A percentile compares a stretch with the other conserved stretches of the same genome.
Conservation (phyloP, 75 land plant genomes). For the Adiantum capillusveneris region DNA sequence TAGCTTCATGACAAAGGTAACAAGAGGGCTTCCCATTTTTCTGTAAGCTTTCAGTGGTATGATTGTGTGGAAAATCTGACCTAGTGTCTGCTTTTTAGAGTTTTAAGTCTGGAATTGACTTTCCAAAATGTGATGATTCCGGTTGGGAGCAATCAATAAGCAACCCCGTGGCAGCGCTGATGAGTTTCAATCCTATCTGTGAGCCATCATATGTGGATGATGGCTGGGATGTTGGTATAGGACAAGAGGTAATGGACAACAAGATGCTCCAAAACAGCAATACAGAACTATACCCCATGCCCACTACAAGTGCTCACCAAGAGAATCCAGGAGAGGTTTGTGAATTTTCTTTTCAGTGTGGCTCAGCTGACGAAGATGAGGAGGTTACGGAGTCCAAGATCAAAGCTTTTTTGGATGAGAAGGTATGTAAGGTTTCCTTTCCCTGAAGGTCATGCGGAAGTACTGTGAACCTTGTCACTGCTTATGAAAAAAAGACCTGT, state of each 20-base stretch:
- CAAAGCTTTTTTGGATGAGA: constrained; percentile 83
- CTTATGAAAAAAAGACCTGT: no score
- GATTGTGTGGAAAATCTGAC: no score
- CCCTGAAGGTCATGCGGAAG: not conserved
- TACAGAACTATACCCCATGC: no score
- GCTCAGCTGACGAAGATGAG: constrained; percentile 68
- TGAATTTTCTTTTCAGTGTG: constrained; percentile 43
- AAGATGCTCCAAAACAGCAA: not conserved
- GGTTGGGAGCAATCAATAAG: constrained; percentile 7
- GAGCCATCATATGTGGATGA: constrained; percentile 55
- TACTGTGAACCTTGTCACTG: not conserved
- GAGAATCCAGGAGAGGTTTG: constrained; percentile 19
- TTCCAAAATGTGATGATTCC: not conserved
- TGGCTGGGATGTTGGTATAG: constrained; percentile 9
- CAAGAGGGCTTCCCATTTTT: not conserved
- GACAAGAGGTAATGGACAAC: no score
- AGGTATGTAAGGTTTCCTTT: constrained; percentile 42
- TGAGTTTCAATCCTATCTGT: constrained; percentile 84
- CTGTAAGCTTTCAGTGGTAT: constrained; percentile 1
- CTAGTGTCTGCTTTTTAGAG: not conserved
- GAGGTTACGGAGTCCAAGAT: constrained; percentile 93
- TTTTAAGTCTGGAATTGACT: not conserved
- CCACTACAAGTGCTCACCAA: constrained; percentile 10
- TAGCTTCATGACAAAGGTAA: not conserved
- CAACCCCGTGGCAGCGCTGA: constrained; percentile 23